Evolutionary conservation across 495 filamentous ascomycete species (phyloP).

Genomic region (Talaromyces stipitatus): DNA sequence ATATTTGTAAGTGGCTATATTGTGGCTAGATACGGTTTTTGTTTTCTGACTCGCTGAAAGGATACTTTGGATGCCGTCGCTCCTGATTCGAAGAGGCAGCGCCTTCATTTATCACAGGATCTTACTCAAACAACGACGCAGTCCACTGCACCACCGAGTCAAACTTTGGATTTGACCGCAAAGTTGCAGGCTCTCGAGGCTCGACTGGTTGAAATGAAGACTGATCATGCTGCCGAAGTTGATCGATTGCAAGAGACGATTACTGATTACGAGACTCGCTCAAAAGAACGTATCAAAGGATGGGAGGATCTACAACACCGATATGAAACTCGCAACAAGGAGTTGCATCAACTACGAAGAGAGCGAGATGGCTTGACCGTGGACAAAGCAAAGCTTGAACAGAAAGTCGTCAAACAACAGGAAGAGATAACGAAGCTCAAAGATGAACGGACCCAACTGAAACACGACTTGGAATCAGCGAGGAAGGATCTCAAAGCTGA

Average conservation of each 20-base stretch:
- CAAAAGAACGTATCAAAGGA: slow-evolving; percentile 20
- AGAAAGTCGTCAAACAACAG: slow-evolving; percentile 30
- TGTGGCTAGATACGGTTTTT: neutral
- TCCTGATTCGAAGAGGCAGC: slow-evolving; percentile 23
- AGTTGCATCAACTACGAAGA: slow-evolving; percentile 29
- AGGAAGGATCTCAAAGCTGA: slow-evolving; percentile 39
- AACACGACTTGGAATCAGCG: slow-evolving; percentile 41
- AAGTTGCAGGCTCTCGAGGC: slow-evolving; percentile 26
- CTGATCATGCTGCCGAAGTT: slow-evolving; percentile 20
- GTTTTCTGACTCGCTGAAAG: neutral
- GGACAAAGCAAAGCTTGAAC: slow-evolving; percentile 18
- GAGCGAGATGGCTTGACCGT: slow-evolving; percentile 24
- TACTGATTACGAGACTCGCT: slow-evolving; percentile 12
- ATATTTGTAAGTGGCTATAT: slow-evolving; percentile 22
- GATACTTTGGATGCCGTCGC: slow-evolving; percentile 23
- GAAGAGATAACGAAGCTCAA: slow-evolving; percentile 40
- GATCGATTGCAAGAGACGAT: slow-evolving; percentile 22
- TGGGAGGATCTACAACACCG: slow-evolving; percentile 32
- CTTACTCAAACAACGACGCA: slow-evolving; percentile 25
- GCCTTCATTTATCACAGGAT: slow-evolving; percentile 23
- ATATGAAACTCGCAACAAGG: slow-evolving; percentile 32
- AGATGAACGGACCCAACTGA: slow-evolving; percentile 37
- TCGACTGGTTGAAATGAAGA: slow-evolving; percentile 28
- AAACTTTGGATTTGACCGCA: slow-evolving; percentile 18
- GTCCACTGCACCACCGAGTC: slow-evolving; percentile 22